Base-by-base conservation (phyloP, 1,139 yeast genomes). In the Taphrina pruni region DNA sequence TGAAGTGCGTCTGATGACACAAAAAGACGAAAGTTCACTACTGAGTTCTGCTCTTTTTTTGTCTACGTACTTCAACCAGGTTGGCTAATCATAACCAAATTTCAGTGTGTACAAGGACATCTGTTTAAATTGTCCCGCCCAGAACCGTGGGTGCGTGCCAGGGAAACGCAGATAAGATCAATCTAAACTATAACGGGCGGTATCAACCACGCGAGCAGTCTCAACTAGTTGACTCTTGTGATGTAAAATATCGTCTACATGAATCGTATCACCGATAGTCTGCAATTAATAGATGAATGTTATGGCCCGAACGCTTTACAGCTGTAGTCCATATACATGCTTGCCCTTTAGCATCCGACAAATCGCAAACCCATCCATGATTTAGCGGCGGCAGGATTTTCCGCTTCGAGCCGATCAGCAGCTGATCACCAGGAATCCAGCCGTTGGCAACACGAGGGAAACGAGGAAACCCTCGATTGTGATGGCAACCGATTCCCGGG, bases 51-150 rank as follows among this genome's bases (percentile, higher is more conserved):
- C 17, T n/a, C 17, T 6, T 32, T 12, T 14, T 43, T 17, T 17
- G 58, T 54, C 21, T 12, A 17, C 12, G 58, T 9, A 32, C 43
- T 17, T 14, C 38, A 17, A 32, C n/a, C 20, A 45, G 54, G 14
- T 26, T 26, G 2, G 32, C 4, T 26, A 4, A 4, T 26, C 32
- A 2, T 26, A 4, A 26, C 32, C 32, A 26, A 2, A 9, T 3
- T 6, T 11, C 43, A 2, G 2, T 3, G 6, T 39, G 43, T 39
- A 3, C 20, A 45, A 35, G 2, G 43, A 54, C 38, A 58, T 58
- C 62, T 64, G 67, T 64, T 64, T 55, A 64, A 64, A 64, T 64
- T 64, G 67, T 64, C 67, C 67, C 67, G 67, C 60, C 55, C 61
- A 64, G 60, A 38, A 38, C 61, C 55, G 60, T 64, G 67, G 61